Percentiles rank a stretch among this genome's conserved stretches.
These are phyloP conservation scores for Boletus pseudopeckii DNA, from an alignment of 768 basidiomycete genomes.

Conservation along the genomic window DNA sequence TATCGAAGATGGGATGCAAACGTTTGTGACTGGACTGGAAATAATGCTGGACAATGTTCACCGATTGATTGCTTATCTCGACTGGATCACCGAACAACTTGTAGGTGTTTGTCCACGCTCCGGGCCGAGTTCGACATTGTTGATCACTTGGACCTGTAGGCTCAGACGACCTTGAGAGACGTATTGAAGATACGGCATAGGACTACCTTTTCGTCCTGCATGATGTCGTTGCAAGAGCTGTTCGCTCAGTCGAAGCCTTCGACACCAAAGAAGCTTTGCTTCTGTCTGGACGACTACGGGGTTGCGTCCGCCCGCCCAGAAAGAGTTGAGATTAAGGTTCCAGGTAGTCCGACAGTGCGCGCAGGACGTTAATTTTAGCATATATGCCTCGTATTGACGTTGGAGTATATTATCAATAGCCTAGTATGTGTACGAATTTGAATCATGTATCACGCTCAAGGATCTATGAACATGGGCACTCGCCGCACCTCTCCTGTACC, in stretches of 20 bases:
- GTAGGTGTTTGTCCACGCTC: conserved; percentile 7
- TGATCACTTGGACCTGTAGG: conserved; percentile 15
- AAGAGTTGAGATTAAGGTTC: conserved; percentile 17
- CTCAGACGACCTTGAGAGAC: conserved; percentile 16
- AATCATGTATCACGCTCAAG: conserved; percentile 2
- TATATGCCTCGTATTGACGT: conserved; percentile 5
- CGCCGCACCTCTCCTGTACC: background rate
- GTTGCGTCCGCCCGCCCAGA: background rate
- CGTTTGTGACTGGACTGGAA: conserved; percentile 22
- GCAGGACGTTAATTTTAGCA: conserved; percentile 15
- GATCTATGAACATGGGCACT: background rate
- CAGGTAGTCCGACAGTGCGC: conserved; percentile 22
- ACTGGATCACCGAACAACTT: conserved; percentile 27
- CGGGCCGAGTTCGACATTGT: background rate
- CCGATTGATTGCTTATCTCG: conserved; percentile 25
- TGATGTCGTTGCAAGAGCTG: conserved; percentile 18
- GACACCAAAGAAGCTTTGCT: conserved; percentile 6
- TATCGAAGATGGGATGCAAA: conserved; percentile 7
- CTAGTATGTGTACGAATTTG: conserved; percentile 11
- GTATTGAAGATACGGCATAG: conserved; percentile 1
- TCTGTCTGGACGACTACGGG: conserved; percentile 1
- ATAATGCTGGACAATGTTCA: conserved; percentile 15
- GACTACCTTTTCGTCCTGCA: conserved; percentile 15
- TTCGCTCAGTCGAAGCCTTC: conserved; percentile 16
- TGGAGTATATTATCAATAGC: conserved; percentile 9